phyloP scores from a whole-genome alignment of 192 early-diverging fungal genomes.

The Umbelopsis sp. region DNA sequence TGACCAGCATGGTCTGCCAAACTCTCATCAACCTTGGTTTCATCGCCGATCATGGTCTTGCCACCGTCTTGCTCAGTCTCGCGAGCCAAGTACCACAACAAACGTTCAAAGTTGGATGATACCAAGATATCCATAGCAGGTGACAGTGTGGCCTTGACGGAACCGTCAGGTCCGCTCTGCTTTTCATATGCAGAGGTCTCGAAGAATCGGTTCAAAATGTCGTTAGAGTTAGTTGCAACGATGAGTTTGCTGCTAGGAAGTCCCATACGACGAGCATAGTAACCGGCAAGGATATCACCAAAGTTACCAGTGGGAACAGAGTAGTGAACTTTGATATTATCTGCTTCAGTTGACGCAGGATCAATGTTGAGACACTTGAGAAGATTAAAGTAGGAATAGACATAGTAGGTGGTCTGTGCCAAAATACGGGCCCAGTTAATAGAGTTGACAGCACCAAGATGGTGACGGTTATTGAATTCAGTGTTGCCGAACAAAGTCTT shows the following conservation, averaged over 20 bases:
- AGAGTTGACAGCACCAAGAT: conserved; percentile 95
- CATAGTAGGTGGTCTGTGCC: conserved; percentile 96
- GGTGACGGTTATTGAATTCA: conserved; percentile 72
- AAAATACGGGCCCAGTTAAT: conserved; percentile 99
- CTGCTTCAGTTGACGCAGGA: conserved; percentile 43
- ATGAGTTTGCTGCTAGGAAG: conserved; percentile 81
- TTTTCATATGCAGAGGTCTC: conserved; percentile 83
- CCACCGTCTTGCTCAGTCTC: conserved; percentile 50
- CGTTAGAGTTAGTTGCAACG: conserved; percentile 97
- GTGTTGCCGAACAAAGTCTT: conserved; percentile 85
- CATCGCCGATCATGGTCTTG: conserved; percentile 35
- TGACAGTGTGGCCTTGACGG: conserved; percentile 75
- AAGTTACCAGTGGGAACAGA: conserved; percentile 98
- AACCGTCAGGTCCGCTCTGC: conserved; percentile 51
- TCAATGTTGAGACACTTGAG: conserved; percentile 49
- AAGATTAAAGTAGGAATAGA: conserved; percentile 83
- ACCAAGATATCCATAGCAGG: conserved; percentile 99
- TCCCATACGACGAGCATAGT: conserved; percentile 89
- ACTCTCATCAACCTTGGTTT: conserved; percentile 30
- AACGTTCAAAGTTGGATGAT: conserved; percentile 96
- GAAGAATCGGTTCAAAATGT: conserved; percentile 96
- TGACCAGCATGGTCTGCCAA: conserved; percentile 51
- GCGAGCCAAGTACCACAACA: conserved; percentile 88
- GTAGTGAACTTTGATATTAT: conserved; percentile 60
- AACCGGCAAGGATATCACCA: conserved; percentile 93